A percentile compares a stretch with the other conserved stretches of the same genome.
phyloP scores from a whole-genome alignment of 495 filamentous ascomycete genomes.

The Lepraria neglecta region DNA sequence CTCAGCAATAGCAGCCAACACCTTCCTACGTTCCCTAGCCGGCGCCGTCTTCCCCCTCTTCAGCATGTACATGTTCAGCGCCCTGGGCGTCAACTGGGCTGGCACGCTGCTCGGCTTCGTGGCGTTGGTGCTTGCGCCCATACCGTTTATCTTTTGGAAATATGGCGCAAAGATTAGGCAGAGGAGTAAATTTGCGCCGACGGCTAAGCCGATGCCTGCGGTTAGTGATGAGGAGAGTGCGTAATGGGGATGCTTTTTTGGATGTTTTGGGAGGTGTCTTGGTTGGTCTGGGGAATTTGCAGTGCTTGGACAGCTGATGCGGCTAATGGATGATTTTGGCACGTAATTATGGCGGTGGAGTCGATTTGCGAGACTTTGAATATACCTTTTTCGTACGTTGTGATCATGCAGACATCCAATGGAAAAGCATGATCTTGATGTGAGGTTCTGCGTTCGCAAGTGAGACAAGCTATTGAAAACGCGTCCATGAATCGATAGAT shows the following conservation, averaged over 20 bases:
- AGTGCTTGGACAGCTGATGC: too few species aligned
- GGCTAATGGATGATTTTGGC: too few species aligned
- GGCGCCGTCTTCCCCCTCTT: conserved; percentile 82
- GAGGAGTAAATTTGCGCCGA: conserved; percentile 64
- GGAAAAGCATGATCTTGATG: too few species aligned
- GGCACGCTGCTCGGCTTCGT: conserved; percentile 70
- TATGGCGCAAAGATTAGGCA: conserved; percentile 59
- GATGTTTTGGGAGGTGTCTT: not conserved
- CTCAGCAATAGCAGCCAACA: conserved; percentile 84
- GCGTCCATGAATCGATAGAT: too few species aligned
- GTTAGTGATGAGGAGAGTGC: conserved; percentile 1
- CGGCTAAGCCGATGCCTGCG: conserved; percentile 26
- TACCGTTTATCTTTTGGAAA: conserved; percentile 60
- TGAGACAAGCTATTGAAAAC: too few species aligned
- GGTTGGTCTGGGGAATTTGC: too few species aligned
- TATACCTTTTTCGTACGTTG: too few species aligned
- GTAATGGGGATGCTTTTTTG: not conserved
- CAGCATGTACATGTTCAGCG: conserved; percentile 69
- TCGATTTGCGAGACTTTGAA: too few species aligned
- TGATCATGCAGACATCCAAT: too few species aligned
- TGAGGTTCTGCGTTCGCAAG: too few species aligned
- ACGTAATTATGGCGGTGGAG: too few species aligned
- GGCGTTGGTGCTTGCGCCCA: conserved; percentile 61
- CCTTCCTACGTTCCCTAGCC: conserved; percentile 71
- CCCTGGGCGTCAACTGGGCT: conserved; percentile 71